Percentiles rank a stretch among this genome's conserved stretches.
These are phyloP conservation scores for Phytophthora fragariae DNA, from an alignment of 352 stramenopile species.

Conservation along the genomic window DNA sequence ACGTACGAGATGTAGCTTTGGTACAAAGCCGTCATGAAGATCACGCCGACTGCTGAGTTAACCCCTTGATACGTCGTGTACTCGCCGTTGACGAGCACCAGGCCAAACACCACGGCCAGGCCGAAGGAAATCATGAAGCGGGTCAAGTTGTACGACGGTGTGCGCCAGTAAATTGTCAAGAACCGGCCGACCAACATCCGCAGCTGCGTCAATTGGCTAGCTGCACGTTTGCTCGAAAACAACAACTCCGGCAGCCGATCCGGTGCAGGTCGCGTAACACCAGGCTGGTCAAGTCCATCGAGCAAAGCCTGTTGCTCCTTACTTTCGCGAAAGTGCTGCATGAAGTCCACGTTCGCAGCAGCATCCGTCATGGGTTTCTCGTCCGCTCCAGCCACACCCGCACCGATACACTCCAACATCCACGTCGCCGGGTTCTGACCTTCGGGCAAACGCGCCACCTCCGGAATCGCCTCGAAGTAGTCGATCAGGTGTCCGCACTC, in stretches of 20 bases:
- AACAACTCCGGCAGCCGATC: slow-evolving; percentile 13
- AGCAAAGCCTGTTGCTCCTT: slow-evolving; percentile 22
- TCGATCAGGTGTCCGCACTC: slow-evolving; percentile 41
- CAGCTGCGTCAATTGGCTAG: slow-evolving; percentile 21
- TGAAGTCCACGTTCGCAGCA: slow-evolving; percentile 29
- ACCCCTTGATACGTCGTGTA: slow-evolving; percentile 43
- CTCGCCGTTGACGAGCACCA: slow-evolving; percentile 53
- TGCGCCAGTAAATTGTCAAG: slow-evolving; percentile 50
- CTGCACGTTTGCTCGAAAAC: slow-evolving; percentile 30
- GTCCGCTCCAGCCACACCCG: slow-evolving; percentile 29
- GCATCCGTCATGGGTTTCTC: slow-evolving; percentile 15
- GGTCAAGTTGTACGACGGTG: slow-evolving; percentile 79
- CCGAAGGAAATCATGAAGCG: slow-evolving; percentile 60
- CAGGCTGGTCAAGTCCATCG: slow-evolving; percentile 9
- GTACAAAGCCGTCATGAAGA: slow-evolving; percentile 69
- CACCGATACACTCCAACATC: slow-evolving; percentile 74
- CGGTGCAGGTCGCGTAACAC: slow-evolving; percentile 11
- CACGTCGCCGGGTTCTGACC: slow-evolving; percentile 71
- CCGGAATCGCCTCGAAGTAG: slow-evolving; percentile 50
- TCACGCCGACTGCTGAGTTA: slow-evolving; percentile 54
- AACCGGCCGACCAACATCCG: slow-evolving; percentile 26
- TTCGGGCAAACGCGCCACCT: slow-evolving; percentile 31
- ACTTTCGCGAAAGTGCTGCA: slow-evolving; percentile 37
- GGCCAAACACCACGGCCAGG: slow-evolving; percentile 72
- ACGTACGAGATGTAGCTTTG: slow-evolving; percentile 71